Conservation (phyloP, 306 rosid species). For the Cajanus cajan region DNA sequence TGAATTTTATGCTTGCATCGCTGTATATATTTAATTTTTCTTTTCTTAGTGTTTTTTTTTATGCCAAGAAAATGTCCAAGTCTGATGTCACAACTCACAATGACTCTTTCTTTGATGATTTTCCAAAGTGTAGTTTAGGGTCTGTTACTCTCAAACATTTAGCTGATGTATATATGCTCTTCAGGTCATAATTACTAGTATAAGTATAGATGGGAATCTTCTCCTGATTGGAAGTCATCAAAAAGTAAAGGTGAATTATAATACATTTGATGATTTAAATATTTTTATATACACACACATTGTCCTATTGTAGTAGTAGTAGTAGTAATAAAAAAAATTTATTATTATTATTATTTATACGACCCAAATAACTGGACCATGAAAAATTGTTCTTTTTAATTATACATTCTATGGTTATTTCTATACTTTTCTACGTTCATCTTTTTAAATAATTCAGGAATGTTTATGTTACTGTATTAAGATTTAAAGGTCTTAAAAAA, state of each 20-base stretch:
- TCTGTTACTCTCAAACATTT: conserved; percentile 14
- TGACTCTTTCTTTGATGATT: conserved; percentile 4
- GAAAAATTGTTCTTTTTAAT: not conserved
- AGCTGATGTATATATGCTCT: not conserved
- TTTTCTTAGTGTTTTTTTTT: not conserved
- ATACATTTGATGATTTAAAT: not conserved
- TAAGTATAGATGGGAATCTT: conserved; percentile 48
- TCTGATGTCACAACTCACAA: not conserved
- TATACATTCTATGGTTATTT: not conserved
- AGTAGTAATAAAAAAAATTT: too few species aligned
- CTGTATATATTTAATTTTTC: not conserved
- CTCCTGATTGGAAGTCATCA: conserved; percentile 35
- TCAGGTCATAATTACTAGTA: conserved; percentile 73
- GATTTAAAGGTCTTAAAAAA: too few species aligned
- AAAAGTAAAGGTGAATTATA: conserved; percentile 39
- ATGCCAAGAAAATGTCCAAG: not conserved
- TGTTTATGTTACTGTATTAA: too few species aligned
- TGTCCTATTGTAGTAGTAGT: not conserved
- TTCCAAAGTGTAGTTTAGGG: not conserved
- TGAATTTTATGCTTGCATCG: not conserved
- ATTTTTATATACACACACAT: not conserved
- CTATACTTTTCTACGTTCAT: not conserved
- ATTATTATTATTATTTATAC: not conserved
- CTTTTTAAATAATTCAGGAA: not conserved
- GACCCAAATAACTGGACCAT: not conserved